These are phyloP conservation scores for Zizania palustris DNA, from an alignment of 202 grass and related monocot genomes.

Conservation along the genomic window DNA sequence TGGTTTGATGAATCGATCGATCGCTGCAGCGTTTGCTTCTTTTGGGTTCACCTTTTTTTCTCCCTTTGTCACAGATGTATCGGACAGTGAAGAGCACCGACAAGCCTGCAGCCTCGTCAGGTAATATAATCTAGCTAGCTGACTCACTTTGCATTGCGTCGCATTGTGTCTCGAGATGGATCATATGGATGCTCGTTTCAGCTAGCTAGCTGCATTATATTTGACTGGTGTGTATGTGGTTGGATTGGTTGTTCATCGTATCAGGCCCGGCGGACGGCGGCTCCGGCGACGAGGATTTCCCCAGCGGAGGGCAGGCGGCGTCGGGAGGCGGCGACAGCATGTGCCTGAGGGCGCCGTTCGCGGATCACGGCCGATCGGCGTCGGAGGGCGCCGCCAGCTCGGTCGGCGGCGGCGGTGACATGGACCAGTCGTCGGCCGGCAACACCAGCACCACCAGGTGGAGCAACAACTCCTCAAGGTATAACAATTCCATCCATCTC, in stretches of 20 bases:
- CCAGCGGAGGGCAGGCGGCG: conserved; percentile 44
- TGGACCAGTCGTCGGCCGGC: conserved; percentile 64
- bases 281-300: conserved; percentile 84
- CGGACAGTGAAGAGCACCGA: conserved; percentile 97
- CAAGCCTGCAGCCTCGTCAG: conserved; percentile 89
- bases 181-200: too few relatives aligned
- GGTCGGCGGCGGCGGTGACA: conserved; percentile 39
- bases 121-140: conserved; percentile 50
- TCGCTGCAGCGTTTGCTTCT: conserved; percentile 39
- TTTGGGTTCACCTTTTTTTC: conserved; percentile 31
- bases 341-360: conserved; percentile 38
- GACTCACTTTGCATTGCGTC: conserved; percentile 6
- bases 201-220: too few relatives aligned
- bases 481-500: conserved; percentile 4
- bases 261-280: conserved; percentile 63
- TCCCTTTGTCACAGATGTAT: conserved; percentile 83
- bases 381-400: conserved; percentile 57
- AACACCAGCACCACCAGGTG: conserved; percentile 75
- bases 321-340: conserved; percentile 53
- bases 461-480: conserved; percentile 98
- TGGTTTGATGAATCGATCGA: background rate
- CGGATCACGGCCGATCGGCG: conserved; percentile 45
- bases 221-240: too few relatives aligned
- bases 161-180: too few relatives aligned
- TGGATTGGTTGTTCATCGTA: too few relatives aligned